phyloP scores from a whole-genome alignment of 352 stramenopile species.

The Phytophthora pini region DNA sequence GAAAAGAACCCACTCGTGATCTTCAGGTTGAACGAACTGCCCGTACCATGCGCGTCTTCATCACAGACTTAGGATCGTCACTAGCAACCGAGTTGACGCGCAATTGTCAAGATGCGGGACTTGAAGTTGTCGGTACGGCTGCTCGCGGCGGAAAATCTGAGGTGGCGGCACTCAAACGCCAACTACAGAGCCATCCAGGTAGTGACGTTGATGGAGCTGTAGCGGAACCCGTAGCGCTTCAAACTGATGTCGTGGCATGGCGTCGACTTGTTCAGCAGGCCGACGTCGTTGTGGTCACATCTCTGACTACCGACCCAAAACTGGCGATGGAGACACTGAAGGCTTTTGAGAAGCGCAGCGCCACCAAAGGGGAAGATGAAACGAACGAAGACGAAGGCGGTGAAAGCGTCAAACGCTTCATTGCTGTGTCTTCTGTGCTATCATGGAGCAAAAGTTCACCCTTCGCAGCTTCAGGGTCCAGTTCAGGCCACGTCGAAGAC shows the following conservation, averaged over 20 bases:
- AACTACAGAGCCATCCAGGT: slow-evolving; percentile 59
- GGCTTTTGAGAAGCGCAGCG: slow-evolving; percentile 60
- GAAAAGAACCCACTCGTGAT: too few relatives aligned
- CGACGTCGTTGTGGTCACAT: slow-evolving; percentile 63
- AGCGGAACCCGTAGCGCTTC: slow-evolving; percentile 59
- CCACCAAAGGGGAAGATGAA: slow-evolving; percentile 32
- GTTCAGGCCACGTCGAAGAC: slow-evolving; percentile 64
- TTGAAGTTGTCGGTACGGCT: slow-evolving; percentile 72
- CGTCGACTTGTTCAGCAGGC: slow-evolving; percentile 60
- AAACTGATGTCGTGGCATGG: slow-evolving; percentile 54
- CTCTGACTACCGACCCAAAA: slow-evolving; percentile 61
- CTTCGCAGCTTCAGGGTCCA: slow-evolving; percentile 50
- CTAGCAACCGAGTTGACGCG: slow-evolving; percentile 58
- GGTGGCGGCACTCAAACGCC: slow-evolving; percentile 50
- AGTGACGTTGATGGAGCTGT: slow-evolving; percentile 57
- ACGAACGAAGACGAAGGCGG: slow-evolving; percentile 38
- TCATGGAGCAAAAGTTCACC: slow-evolving; percentile 80
- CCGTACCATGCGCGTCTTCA: slow-evolving; percentile 73
- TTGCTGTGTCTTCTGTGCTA: slow-evolving; percentile 78
- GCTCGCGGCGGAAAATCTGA: slow-evolving; percentile 48
- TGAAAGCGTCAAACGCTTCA: slow-evolving; percentile 64
- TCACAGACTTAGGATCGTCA: slow-evolving; percentile 72
- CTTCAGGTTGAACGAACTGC: not conserved
- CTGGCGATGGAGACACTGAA: slow-evolving; percentile 69
- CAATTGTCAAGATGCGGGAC: slow-evolving; percentile 65